Evolutionary conservation across 2,329 filamentous ascomycete species (phyloP).

Genomic region (Apiospora phragmitis): DNA sequence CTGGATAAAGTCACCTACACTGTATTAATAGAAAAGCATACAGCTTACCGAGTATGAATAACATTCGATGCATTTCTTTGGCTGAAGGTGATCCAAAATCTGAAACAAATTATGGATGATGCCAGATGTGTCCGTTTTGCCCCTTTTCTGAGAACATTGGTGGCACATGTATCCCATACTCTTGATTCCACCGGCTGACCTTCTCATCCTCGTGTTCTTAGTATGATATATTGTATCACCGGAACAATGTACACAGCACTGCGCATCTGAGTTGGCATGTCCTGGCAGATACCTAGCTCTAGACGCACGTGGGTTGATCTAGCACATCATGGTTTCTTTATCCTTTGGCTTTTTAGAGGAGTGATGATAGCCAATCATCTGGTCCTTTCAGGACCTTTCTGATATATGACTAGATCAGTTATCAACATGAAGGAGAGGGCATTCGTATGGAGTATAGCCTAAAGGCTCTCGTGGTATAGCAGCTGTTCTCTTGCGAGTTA

Average conservation of each 20-base stretch:
- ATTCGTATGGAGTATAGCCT: not conserved
- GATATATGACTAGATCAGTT: not conserved
- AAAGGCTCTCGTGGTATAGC: not conserved
- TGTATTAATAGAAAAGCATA: constrained; percentile 2
- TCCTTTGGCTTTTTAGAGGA: not conserved
- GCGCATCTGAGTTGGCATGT: not conserved
- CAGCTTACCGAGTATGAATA: not conserved
- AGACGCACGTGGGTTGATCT: not conserved
- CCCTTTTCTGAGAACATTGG: not conserved
- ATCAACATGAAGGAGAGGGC: not conserved
- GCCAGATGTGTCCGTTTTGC: not conserved
- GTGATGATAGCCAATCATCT: not conserved
- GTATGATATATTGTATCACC: not conserved
- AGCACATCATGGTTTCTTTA: not conserved
- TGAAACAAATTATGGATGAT: not conserved
- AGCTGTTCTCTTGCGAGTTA: not conserved
- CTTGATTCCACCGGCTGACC: not conserved
- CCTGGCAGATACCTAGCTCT: not conserved
- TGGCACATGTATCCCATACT: not conserved
- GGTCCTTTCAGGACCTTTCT: not conserved
- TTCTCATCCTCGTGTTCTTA: not conserved
- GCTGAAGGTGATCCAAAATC: not conserved
- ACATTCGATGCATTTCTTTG: not conserved
- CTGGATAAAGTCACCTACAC: not conserved
- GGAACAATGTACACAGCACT: not conserved